Percentiles rank a stretch among this genome's conserved stretches.
phyloP scores from a whole-genome alignment of 306 rosid genomes.

The Trichosanthes truncata region DNA sequence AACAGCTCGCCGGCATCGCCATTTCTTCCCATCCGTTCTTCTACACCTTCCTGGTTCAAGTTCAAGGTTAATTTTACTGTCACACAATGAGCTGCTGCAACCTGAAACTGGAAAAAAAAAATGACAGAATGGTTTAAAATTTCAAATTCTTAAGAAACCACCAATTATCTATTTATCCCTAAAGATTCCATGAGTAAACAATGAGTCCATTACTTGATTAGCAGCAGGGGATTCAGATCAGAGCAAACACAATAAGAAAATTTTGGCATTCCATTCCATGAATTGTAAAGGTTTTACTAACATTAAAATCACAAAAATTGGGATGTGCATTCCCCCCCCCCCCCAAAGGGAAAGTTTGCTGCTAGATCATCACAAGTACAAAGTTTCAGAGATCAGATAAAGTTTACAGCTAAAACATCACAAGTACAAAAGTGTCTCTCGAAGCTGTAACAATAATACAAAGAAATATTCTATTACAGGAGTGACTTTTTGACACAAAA shows the following conservation, averaged over 20 bases:
- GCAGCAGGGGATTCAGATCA: neutral
- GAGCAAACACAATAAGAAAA: neutral
- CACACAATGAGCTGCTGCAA: constrained; percentile 23
- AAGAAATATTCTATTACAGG: neutral
- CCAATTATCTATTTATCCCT: no score
- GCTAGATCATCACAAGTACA: neutral
- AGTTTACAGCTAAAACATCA: neutral
- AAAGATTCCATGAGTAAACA: neutral
- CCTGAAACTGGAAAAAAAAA: constrained; percentile 33
- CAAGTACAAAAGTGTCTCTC: neutral
- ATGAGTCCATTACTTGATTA: neutral
- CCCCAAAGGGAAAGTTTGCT: neutral
- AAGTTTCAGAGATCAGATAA: neutral
- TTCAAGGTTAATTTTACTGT: constrained; percentile 22
- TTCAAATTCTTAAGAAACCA: neutral
- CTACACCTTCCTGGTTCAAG: constrained; percentile 58
- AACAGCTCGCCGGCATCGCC: constrained; percentile 61
- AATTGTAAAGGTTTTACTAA: neutral
- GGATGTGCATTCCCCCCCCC: neutral
- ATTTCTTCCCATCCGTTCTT: constrained; percentile 86
- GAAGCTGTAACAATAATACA: neutral
- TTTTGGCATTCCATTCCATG: neutral
- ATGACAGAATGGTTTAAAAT: neutral
- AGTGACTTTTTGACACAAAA: neutral
- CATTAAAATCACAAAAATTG: neutral